Evolutionary conservation across 1,284 basidiomycete species (phyloP).

Genomic region (Lentinula novae-zelandiae): DNA sequence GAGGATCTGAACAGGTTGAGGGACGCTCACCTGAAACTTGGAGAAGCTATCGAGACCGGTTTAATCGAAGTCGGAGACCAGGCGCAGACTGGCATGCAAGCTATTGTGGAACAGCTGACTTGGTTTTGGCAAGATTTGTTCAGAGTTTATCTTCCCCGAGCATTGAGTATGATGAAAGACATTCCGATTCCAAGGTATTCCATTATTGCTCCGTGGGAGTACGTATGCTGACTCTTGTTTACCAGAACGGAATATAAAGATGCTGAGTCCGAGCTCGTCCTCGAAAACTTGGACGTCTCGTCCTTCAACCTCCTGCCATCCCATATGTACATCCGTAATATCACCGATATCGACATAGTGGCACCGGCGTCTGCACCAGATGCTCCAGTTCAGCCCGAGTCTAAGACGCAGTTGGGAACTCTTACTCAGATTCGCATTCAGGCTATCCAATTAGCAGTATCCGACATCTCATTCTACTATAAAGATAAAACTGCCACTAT

Average conservation of each 20-base stretch:
- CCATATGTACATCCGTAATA: conserved; percentile 66
- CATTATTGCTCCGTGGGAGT: background rate
- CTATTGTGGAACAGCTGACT: conserved; percentile 50
- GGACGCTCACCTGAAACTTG: conserved; percentile 44
- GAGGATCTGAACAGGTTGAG: conserved; percentile 41
- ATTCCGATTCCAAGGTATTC: conserved; percentile 63
- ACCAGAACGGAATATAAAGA: conserved; percentile 65
- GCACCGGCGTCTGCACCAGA: conserved; percentile 34
- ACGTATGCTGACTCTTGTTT: conserved; percentile 5
- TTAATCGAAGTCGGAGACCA: conserved; percentile 33
- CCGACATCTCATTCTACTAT: conserved; percentile 70
- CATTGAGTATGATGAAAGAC: conserved; percentile 44
- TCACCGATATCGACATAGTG: conserved; percentile 65
- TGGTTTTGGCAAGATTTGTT: conserved; percentile 75
- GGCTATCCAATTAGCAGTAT: conserved; percentile 55
- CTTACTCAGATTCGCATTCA: conserved; percentile 61
- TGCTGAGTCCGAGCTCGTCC: conserved; percentile 59
- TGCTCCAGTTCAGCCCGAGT: conserved; percentile 22
- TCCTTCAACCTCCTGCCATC: conserved; percentile 62
- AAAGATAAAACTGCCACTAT: conserved; percentile 52
- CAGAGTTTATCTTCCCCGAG: conserved; percentile 57
- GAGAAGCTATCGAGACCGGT: conserved; percentile 42
- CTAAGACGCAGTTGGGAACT: conserved; percentile 50
- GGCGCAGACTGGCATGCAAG: conserved; percentile 40
- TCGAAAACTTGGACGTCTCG: conserved; percentile 68